Base-by-base conservation (phyloP, 2,329 filamentous ascomycete genomes). In the Boeremia lycopersici region DNA sequence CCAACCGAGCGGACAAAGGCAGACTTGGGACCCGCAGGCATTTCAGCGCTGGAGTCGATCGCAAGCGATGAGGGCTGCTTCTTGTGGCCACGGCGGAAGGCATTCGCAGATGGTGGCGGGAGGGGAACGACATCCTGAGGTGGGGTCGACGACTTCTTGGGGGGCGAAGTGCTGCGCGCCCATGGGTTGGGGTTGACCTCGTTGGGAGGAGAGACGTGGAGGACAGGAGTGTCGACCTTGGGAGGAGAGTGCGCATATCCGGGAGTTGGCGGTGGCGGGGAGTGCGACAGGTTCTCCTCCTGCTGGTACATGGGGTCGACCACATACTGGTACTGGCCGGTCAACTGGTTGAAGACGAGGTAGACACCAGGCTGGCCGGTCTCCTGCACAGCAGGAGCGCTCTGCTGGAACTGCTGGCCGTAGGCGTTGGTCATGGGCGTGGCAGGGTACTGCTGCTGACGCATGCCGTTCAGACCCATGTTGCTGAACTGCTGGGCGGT, bases 1-100 rank as follows among this genome's bases (percentile, higher is more conserved):
- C 86, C 85, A 39, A 77, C 76, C 6, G 76, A 74, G 36, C 78
- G 79, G 15, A 72, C 68, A 36, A 78, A 77, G 36, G 89, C 85
- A 33, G 90, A 89, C 80, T 92, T 95, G 53, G 91, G 90, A 0
- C 84, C 90, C 34, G 80, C 76, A 41, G 82, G 73, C 42, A 80
- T 77, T 64, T 85, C 86, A 59, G 84, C 84, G 45, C 82, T 83
- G 46, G 79, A 72, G 48, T 80, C 79, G 57, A 85, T 79, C 47
- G 82, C 82, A 49, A 93, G 82, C 5, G 93, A 96, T 19, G 87
- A 85, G 10, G 86, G 60, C 25, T 75, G 86, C 84, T 97, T 97
- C 82, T 96, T 95, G 78, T 98, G 93, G 52, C 91, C 90, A 54
- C 92, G 91, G 59, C 93, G 93, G 82, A 96, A 96, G 39, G 92